Conservation (phyloP, 768 basidiomycete genomes). For the Rhodotorula taiwanensis region DNA sequence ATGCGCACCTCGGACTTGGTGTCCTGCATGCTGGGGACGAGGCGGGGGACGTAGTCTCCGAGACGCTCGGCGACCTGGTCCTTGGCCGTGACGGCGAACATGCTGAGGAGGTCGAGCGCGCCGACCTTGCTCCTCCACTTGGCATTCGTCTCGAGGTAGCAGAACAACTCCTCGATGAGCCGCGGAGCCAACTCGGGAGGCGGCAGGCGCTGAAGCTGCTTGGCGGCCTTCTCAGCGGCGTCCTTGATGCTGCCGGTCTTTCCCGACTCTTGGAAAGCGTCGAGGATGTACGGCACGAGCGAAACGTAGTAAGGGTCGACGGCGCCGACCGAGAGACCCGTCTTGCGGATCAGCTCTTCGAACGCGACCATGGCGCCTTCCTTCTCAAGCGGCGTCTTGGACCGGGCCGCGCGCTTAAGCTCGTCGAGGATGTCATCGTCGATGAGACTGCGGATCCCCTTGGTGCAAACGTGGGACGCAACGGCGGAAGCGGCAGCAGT, state of each 20-base stretch:
- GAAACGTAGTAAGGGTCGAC: constrained; percentile 68
- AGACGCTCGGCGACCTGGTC: constrained; percentile 75
- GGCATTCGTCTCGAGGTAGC: constrained; percentile 53
- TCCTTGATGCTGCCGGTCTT: constrained; percentile 87
- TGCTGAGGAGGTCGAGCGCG: constrained; percentile 67
- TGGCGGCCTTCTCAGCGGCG: constrained; percentile 72
- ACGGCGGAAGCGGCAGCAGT: constrained; percentile 34
- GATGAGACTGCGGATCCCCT: constrained; percentile 37
- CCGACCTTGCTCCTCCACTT: constrained; percentile 97
- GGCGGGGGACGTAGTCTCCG: constrained; percentile 70
- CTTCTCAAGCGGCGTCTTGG: constrained; percentile 80
- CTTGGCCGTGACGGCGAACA: constrained; percentile 33
- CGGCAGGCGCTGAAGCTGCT: constrained; percentile 71
- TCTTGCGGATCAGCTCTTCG: constrained; percentile 57
- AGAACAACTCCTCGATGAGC: constrained; percentile 58
- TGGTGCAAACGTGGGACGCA: constrained; percentile 34
- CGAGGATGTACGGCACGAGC: constrained; percentile 68
- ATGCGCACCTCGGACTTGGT: constrained; percentile 84
- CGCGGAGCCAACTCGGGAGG: constrained; percentile 73
- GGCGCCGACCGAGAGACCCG: constrained; percentile 54
- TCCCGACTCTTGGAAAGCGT: constrained; percentile 87
- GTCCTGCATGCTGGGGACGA: constrained; percentile 90
- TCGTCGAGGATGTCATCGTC: constrained; percentile 52
- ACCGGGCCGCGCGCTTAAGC: constrained; percentile 64
- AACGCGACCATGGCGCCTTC: constrained; percentile 78